These are phyloP conservation scores for Yarrowia phangngaensis DNA, from an alignment of 805 yeast genomes.

Conservation along the genomic window DNA sequence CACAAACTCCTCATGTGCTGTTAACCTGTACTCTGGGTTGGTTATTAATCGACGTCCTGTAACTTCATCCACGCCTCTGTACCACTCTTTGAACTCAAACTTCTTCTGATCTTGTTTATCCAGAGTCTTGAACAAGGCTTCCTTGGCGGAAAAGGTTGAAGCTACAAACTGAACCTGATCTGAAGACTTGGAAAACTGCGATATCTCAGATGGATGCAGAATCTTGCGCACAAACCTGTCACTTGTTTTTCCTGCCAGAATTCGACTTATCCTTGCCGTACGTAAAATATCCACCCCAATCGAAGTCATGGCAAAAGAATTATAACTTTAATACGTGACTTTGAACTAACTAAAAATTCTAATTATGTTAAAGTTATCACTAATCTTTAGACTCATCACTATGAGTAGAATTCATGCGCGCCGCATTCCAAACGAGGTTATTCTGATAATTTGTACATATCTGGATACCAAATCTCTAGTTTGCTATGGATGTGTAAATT, in stretches of 20 bases:
- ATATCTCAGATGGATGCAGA: constrained; percentile 42
- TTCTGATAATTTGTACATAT: too few relatives aligned
- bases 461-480: too few relatives aligned
- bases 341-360: too few relatives aligned
- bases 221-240: constrained; percentile 46
- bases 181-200: constrained; percentile 31
- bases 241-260: constrained; percentile 7
- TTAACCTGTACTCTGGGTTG: constrained; percentile 28
- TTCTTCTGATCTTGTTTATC: constrained; percentile 45
- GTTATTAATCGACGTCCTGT: constrained; percentile 28
- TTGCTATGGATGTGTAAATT: too few relatives aligned
- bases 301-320: constrained; percentile 22
- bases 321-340: too few relatives aligned
- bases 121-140: constrained; percentile 62
- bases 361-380: too few relatives aligned
- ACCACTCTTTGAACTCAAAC: constrained; percentile 60
- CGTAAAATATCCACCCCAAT: constrained; percentile 21
- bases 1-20: constrained; percentile 47
- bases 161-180: constrained; percentile 39
- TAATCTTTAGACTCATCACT: too few relatives aligned
- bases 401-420: too few relatives aligned
- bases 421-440: too few relatives aligned
- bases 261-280: constrained; percentile 11
- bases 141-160: constrained; percentile 66
- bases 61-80: constrained; percentile 40